These are phyloP conservation scores for Crithidia expoeki DNA, from an alignment of 208 protist genomes.

Conservation along the genomic window DNA sequence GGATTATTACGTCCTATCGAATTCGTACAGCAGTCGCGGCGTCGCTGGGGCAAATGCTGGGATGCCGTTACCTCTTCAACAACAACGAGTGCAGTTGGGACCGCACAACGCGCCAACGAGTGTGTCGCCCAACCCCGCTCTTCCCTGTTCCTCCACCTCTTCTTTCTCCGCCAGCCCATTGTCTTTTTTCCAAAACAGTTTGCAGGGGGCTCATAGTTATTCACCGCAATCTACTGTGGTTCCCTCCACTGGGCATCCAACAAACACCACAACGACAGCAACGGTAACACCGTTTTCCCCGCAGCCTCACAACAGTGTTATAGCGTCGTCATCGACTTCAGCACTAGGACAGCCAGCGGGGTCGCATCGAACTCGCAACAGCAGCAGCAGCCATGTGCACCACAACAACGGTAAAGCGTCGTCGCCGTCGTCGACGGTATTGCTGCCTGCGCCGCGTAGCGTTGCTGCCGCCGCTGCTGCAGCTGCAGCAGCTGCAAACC, in stretches of 20 bases:
- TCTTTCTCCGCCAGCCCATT: background rate
- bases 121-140: background rate
- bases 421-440: background rate
- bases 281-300: background rate
- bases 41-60: background rate
- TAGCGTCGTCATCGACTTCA: background rate
- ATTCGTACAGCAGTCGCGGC: background rate
- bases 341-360: background rate
- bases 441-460: constrained; percentile 16
- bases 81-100: background rate
- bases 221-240: background rate
- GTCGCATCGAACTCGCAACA: background rate
- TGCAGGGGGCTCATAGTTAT: background rate
- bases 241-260: background rate
- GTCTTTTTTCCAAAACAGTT: background rate
- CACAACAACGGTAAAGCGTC: background rate
- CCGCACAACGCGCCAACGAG: background rate
- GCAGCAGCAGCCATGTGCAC: background rate
- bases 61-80: background rate
- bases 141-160: background rate
- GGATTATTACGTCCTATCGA: constrained; percentile 13
- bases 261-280: background rate
- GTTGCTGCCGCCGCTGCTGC: constrained; percentile 10
- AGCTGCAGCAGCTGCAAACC: constrained; percentile 15
- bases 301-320: background rate